Conservation (phyloP, 805 yeast genomes). For the Metschnikowia cubensis region DNA sequence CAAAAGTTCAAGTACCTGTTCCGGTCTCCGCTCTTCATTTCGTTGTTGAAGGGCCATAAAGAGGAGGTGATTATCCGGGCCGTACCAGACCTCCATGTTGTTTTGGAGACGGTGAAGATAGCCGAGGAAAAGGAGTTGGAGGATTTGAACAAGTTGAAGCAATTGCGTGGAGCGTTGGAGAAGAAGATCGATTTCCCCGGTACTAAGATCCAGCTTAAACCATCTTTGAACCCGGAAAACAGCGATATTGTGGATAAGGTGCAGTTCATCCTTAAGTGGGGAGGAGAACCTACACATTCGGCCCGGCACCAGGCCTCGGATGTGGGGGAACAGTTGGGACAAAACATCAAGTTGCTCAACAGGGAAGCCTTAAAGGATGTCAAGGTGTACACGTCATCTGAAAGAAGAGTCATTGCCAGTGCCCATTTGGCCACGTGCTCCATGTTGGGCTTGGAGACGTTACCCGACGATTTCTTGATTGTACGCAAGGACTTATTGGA, state of each 20-base stretch:
- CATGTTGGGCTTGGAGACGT: slow-evolving; percentile 56
- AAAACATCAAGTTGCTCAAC: slow-evolving; percentile 82
- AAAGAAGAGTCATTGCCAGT: slow-evolving; percentile 88
- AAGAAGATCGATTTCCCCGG: slow-evolving; percentile 92
- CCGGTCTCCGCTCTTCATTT: slow-evolving; percentile 79
- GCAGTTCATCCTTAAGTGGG: slow-evolving; percentile 96
- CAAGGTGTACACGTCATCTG: slow-evolving; percentile 85
- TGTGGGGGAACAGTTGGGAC: slow-evolving; percentile 93
- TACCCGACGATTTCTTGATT: slow-evolving; percentile 74
- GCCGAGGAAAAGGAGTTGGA: slow-evolving; percentile 80
- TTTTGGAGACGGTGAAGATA: slow-evolving; percentile 73
- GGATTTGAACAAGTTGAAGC: slow-evolving; percentile 71
- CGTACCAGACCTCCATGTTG: slow-evolving; percentile 78
- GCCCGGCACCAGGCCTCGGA: slow-evolving; percentile 93
- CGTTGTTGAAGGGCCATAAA: slow-evolving; percentile 85
- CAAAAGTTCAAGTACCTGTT: slow-evolving; percentile 96
- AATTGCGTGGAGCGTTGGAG: slow-evolving; percentile 76
- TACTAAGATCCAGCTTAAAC: slow-evolving; percentile 92
- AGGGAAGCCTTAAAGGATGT: slow-evolving; percentile 81
- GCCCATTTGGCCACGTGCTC: slow-evolving; percentile 86
- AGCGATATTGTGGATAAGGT: slow-evolving; percentile 82
- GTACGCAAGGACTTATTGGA: slow-evolving; percentile 88
- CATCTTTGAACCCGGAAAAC: slow-evolving; percentile 61
- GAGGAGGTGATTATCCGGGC: slow-evolving; percentile 95
- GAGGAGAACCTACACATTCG: slow-evolving; percentile 99